A percentile compares a stretch with the other conserved stretches of the same genome.
Evolutionary conservation across 768 basidiomycete genomes (phyloP).

Genomic region (Suillus fuscotomentosus): DNA sequence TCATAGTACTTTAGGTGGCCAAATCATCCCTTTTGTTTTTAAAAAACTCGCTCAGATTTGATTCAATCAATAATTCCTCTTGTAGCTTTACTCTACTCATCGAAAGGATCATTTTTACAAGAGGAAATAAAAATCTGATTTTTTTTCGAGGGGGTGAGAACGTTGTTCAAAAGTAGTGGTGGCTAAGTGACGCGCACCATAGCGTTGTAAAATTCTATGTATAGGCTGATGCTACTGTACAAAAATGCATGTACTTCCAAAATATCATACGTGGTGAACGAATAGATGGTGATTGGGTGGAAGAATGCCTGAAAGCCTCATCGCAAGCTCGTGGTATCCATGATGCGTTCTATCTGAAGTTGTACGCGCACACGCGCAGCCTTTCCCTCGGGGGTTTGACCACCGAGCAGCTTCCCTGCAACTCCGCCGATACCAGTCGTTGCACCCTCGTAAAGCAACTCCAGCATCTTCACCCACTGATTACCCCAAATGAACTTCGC

Average conservation of each 20-base stretch:
- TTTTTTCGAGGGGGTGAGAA: too few relatives aligned
- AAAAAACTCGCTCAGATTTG: too few relatives aligned
- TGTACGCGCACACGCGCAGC: conserved; percentile 64
- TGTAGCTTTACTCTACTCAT: too few relatives aligned
- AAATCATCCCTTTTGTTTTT: too few relatives aligned
- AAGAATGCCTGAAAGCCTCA: conserved; percentile 3
- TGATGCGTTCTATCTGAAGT: conserved; percentile 65
- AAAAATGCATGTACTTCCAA: conserved; percentile 1
- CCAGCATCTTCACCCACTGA: conserved; percentile 76
- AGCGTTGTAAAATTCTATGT: neutral
- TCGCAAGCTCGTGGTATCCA: conserved; percentile 27
- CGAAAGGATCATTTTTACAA: too few relatives aligned
- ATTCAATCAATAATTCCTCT: too few relatives aligned
- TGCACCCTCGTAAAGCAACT: conserved; percentile 60
- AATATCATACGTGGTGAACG: conserved; percentile 5
- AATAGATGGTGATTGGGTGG: conserved; percentile 2
- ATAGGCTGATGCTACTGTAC: conserved; percentile 6
- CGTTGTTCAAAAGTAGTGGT: too few relatives aligned
- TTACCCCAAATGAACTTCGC: conserved; percentile 68
- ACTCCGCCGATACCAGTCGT: conserved; percentile 49
- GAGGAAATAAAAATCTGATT: too few relatives aligned
- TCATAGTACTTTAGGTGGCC: too few relatives aligned
- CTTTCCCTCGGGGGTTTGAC: conserved; percentile 55
- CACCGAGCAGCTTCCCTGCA: conserved; percentile 51
- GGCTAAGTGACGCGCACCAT: too few relatives aligned